Percentiles rank a stretch among this genome's conserved stretches.
Conservation (phyloP, 2,329 filamentous ascomycete species). For the Diaporthe caulivora region DNA sequence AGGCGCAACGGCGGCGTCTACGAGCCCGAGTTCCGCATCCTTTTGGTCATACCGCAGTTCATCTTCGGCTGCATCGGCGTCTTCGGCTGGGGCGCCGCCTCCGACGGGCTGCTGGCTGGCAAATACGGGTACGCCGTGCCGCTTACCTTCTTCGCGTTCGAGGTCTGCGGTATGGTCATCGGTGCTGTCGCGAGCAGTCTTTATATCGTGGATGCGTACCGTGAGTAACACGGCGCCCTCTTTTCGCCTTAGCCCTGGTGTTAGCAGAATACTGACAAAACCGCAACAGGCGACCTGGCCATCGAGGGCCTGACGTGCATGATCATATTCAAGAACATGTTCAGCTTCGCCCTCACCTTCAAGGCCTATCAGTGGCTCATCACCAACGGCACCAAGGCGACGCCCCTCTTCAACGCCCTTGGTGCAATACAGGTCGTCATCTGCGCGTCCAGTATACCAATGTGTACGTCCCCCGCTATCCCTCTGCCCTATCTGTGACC, state of each 20-base stretch:
- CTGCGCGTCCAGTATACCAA: conserved; percentile 80
- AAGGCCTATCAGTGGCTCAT: conserved; percentile 88
- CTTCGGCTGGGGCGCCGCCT: conserved; percentile 86
- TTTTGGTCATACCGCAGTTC: conserved; percentile 86
- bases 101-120: conserved; percentile 64
- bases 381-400: conserved; percentile 67
- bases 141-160: conserved; percentile 84
- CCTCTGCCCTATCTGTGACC: neutral
- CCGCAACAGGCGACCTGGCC: conserved; percentile 74
- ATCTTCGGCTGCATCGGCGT: conserved; percentile 82
- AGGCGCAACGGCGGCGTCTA: conserved; percentile 83
- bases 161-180: conserved; percentile 92
- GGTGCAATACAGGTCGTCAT: conserved; percentile 82
- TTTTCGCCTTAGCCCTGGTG: neutral
- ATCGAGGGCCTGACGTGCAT: conserved; percentile 92
- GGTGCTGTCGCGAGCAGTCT: conserved; percentile 87
- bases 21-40: conserved; percentile 90
- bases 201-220: conserved; percentile 94
- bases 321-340: conserved; percentile 95
- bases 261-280: conserved; percentile 37
- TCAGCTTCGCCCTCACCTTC: conserved; percentile 87
- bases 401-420: conserved; percentile 74
- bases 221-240: conserved; percentile 60
- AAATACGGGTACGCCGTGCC: conserved; percentile 80
- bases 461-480: conserved; percentile 71